Base-by-base conservation (phyloP, 805 yeast species). In the Metschnikowia koreensis region DNA sequence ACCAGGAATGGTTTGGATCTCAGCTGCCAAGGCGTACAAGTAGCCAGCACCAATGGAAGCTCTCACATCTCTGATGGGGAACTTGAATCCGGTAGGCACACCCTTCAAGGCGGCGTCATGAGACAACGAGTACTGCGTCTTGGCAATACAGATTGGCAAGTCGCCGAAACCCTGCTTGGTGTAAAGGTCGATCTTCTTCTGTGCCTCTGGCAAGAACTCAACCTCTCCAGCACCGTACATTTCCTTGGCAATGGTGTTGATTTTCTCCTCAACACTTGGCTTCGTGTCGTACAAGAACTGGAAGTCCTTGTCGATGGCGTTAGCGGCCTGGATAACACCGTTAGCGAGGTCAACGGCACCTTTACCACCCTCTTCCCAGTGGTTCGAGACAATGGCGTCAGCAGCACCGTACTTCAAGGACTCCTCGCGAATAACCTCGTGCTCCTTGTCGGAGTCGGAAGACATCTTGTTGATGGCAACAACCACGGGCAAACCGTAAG, bases 1-100 rank as follows among this genome's bases (percentile, higher is more conserved):
- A 54, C 96, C 94, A 29, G 96, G 96, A 62, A 87, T 87, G 42
- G 96, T 87, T 76, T 84, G 89, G 63, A 87, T 87, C 68, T 87
- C 92, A 49, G 90, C 94, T 6, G 96, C 94, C 62, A 87, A 76
- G 6, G 93, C 94, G 64, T 87, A 87, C 68, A 87, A 76, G 70
- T 87, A 87, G 5, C 94, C 94, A 38, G 94, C 94, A 70, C 96
- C 96, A 59, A 85, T 79, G 17, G 87, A 82, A 15, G 86, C 85
- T 66, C 89, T 80, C 52, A 87, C 84, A 60, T 87, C 96, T 73
- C 93, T 80, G 60, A 87, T 84, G 51, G 96, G 96, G 75, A 87
- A 83, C 38, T 77, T 82, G 73, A 87, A 87, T 1, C 86, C 93
- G 17, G 83, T 79, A 60, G 96, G 96, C 51, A 86, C 93, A 69